Conservation (phyloP, 2,329 filamentous ascomycete species). For the Aspergillus ochraceoroseus region DNA sequence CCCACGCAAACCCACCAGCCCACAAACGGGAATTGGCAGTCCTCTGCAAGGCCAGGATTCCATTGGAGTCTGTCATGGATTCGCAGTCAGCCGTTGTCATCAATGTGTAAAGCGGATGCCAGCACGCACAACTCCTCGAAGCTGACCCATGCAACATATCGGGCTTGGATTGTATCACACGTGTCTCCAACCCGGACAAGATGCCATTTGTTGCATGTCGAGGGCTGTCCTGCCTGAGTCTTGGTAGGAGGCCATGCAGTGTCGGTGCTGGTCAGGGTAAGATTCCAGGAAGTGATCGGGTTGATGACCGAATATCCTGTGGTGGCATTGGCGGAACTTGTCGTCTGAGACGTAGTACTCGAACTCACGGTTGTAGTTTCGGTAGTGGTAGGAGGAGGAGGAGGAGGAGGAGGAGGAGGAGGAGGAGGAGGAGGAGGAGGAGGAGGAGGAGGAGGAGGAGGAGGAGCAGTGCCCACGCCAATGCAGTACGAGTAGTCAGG, state of each 20-base stretch:
- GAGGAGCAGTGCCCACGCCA: slow-evolving; percentile 4
- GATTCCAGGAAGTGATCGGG: slow-evolving; percentile 12
- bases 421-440: slow-evolving; percentile 1
- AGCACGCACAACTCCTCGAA: slow-evolving; percentile 13
- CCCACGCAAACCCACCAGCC: slow-evolving; percentile 16
- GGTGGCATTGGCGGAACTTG: neutral
- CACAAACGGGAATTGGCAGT: slow-evolving; percentile 10
- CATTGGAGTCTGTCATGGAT: slow-evolving; percentile 13
- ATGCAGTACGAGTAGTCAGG: slow-evolving; percentile 14
- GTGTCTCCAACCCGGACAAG: slow-evolving; percentile 11
- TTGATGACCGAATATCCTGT: slow-evolving; percentile 10
- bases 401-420: too few relatives aligned
- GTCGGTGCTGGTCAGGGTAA: slow-evolving; percentile 1
- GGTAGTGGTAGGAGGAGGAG: too few relatives aligned
- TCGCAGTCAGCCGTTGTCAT: too few relatives aligned
- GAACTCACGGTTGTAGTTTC: neutral
- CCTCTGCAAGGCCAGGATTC: slow-evolving; percentile 11
- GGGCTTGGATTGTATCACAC: slow-evolving; percentile 10
- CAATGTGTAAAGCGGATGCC: too few relatives aligned
- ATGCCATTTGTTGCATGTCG: slow-evolving; percentile 13
- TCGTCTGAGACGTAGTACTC: neutral
- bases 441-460: neutral
- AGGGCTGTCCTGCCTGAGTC: slow-evolving; percentile 13
- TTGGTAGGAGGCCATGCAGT: slow-evolving; percentile 14
- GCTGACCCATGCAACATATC: slow-evolving; percentile 4